Percentiles rank a stretch among this genome's conserved stretches.
These are phyloP conservation scores for Malassezia sympodialis DNA, from an alignment of 1,284 basidiomycete genomes.

Conservation along the genomic window DNA sequence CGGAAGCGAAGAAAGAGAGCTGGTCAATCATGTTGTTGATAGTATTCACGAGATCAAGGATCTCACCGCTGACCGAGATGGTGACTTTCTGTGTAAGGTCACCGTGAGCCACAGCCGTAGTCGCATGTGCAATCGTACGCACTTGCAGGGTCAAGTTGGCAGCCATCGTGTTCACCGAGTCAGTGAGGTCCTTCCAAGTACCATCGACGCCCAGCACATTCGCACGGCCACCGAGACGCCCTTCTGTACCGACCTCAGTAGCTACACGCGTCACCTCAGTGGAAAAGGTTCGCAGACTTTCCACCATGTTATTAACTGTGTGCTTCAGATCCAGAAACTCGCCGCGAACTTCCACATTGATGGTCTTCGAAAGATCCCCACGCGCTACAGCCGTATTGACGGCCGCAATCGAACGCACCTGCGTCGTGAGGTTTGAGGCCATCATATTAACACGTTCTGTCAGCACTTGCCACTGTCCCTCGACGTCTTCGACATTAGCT, in stretches of 20 bases:
- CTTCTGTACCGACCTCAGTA: slow-evolving; percentile 49
- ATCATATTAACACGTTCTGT: slow-evolving; percentile 49
- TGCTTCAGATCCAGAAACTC: slow-evolving; percentile 47
- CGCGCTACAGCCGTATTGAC: slow-evolving; percentile 45
- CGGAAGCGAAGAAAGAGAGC: slow-evolving; percentile 80
- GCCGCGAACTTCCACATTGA: slow-evolving; percentile 46
- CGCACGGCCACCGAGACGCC: slow-evolving; percentile 46
- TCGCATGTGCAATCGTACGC: slow-evolving; percentile 83
- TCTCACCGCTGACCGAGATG: slow-evolving; percentile 88
- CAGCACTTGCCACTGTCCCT: slow-evolving; percentile 50
- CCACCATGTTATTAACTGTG: slow-evolving; percentile 49
- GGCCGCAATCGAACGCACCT: slow-evolving; percentile 58
- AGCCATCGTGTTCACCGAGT: slow-evolving; percentile 60
- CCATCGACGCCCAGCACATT: slow-evolving; percentile 48
- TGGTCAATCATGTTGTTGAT: slow-evolving; percentile 50
- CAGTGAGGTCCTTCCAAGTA: slow-evolving; percentile 64
- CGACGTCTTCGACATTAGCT: slow-evolving; percentile 59
- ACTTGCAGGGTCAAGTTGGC: slow-evolving; percentile 75
- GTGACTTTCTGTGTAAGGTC: slow-evolving; percentile 86
- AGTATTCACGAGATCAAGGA: slow-evolving; percentile 74
- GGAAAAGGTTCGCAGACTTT: slow-evolving; percentile 48
- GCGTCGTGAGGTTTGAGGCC: slow-evolving; percentile 68
- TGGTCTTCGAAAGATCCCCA: slow-evolving; percentile 47
- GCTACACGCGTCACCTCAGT: slow-evolving; percentile 48
- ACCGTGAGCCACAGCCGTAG: slow-evolving; percentile 87